These are phyloP conservation scores for Annona squamosa DNA, from an alignment of 164 flowering plant genomes.

Conservation along the genomic window DNA sequence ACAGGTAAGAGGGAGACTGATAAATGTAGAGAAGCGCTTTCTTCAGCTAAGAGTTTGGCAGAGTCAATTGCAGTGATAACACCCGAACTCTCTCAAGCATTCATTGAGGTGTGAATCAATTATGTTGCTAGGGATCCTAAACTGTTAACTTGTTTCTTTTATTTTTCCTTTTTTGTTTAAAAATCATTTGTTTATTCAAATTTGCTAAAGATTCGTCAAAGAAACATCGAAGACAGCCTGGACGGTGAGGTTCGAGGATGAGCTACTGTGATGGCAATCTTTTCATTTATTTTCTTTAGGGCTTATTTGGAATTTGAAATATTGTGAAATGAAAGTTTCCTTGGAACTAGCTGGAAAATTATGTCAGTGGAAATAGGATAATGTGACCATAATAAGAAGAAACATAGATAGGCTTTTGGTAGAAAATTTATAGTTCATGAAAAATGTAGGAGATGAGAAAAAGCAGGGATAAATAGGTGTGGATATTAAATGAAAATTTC, in stretches of 20 bases:
- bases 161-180: not conserved
- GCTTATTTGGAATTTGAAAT: no score
- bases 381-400: no score
- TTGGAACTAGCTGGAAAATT: no score
- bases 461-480: no score
- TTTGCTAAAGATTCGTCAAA: not conserved
- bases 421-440: no score
- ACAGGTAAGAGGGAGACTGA: conserved; percentile 58
- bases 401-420: no score
- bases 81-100: conserved; percentile 59
- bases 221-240: not conserved
- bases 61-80: conserved; percentile 74
- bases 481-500: no score
- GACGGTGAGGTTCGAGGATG: not conserved
- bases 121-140: not conserved
- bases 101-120: conserved; percentile 40
- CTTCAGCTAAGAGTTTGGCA: conserved; percentile 60
- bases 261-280: not conserved
- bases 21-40: conserved; percentile 30
- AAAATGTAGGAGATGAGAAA: no score
- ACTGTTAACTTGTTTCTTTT: not conserved
- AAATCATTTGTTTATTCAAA: not conserved
- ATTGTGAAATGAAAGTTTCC: no score
- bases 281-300: not conserved
- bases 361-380: no score